phyloP scores from a whole-genome alignment of 2,329 filamentous ascomycete species.

The Xylariaceae sp. region DNA sequence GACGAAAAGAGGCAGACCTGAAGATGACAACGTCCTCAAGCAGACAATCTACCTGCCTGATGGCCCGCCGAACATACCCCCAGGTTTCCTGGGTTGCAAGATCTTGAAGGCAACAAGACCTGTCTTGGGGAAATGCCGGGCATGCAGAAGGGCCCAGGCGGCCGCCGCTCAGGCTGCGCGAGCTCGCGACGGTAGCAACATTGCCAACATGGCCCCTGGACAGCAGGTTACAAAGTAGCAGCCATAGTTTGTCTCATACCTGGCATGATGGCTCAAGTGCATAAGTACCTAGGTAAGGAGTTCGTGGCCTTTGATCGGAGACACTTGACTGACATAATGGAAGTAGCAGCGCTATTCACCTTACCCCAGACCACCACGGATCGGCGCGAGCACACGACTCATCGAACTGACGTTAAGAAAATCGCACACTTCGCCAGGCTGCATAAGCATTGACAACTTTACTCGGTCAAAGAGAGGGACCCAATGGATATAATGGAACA shows the following conservation, averaged over 20 bases:
- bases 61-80: conserved; percentile 18
- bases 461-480: too few species aligned
- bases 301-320: too few species aligned
- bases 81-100: conserved; percentile 21
- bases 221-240: background rate
- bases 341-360: too few species aligned
- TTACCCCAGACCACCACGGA: too few species aligned
- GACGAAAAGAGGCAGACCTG: conserved; percentile 21
- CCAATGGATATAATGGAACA: too few species aligned
- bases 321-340: too few species aligned
- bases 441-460: too few species aligned
- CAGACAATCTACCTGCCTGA: conserved; percentile 24
- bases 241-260: background rate
- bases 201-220: background rate
- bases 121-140: conserved; percentile 20
- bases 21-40: conserved; percentile 22
- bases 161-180: background rate
- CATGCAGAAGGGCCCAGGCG: conserved; percentile 3
- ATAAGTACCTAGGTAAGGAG: background rate
- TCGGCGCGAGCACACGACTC: too few species aligned
- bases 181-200: background rate
- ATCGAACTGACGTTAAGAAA: too few species aligned
- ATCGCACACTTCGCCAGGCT: too few species aligned
- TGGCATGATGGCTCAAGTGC: background rate
- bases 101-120: conserved; percentile 23